Base-by-base conservation (phyloP, 2,329 filamentous ascomycete genomes). In the Colletotrichum limetticola region DNA sequence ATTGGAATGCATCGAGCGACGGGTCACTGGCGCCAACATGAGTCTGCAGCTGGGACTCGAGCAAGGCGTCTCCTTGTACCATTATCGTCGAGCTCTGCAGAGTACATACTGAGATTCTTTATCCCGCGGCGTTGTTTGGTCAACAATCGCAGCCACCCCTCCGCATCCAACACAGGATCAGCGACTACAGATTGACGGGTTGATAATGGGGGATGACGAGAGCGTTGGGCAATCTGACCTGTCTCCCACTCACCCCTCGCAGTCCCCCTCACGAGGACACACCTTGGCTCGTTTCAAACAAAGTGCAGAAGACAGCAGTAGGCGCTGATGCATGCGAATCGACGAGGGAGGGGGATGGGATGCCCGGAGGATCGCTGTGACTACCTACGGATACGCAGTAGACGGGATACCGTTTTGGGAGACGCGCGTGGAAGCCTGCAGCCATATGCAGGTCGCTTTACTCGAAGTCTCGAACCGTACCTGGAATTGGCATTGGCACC, bases 211-310 rank as follows among this genome's bases (percentile, higher is more conserved):
- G 35, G 60, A 52, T 59, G 59, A 58, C 32, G 26, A 58, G 19
- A 26, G 57, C 26, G 22, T 24, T 32, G 37, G n/a, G 32, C 46
- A 56, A 30, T 30, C 58, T 24, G 69, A 59, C 55, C 49, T 30
- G 58, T 42, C 30, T 5, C 7, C n/a, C 12, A 52, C 26, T 63
- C 24, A 37, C 53, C 30, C 24, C 53, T 28, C 14, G 16, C 14
- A 57, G 35, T 22, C 28, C 22, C 42, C 32, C 22, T 26, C 28
- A 12, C 37, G 28, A 42, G 68, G 28, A 35, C 24, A n/a, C 53
- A 59, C 24, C 58, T 65, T 72, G 70, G 66, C 66, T 61, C 60
- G 70, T 72, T 72, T 70, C 70, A 72, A 56, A 65, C 53, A 22
- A 24, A 65, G 42, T 28, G 22, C 60, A 52, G 24, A 49, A 24